Evolutionary conservation across 345 rosid species (phyloP).

Genomic region (Tarenaya hassleriana): DNA sequence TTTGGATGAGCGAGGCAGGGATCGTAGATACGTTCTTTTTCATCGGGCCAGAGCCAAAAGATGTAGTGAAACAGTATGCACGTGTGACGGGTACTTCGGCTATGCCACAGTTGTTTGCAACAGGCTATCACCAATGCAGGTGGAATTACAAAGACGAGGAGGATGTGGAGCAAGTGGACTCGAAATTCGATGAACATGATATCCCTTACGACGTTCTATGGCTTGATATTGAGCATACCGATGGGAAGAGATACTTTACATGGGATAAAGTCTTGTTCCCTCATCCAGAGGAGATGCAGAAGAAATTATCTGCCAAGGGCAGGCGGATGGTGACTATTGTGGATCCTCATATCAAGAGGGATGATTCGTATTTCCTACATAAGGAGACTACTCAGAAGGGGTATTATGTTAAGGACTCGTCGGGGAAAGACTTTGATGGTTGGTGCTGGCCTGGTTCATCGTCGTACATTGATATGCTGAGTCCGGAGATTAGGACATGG

Average conservation of each 20-base stretch:
- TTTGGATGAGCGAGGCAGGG: conserved; percentile 99
- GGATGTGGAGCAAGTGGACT: conserved; percentile 92
- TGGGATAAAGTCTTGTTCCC: conserved; percentile 86
- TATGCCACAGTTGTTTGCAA: conserved; percentile 89
- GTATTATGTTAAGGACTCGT: conserved; percentile 78
- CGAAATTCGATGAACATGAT: conserved; percentile 90
- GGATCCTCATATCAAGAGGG: conserved; percentile 98
- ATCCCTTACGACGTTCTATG: conserved; percentile 96
- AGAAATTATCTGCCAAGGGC: conserved; percentile 78
- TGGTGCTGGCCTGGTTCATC: conserved; percentile 99
- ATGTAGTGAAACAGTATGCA: conserved; percentile 77
- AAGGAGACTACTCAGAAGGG: conserved; percentile 81
- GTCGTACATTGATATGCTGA: conserved; percentile 75
- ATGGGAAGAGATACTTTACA: conserved; percentile 87
- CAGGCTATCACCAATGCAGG: conserved; percentile 93
- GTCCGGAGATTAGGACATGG: conserved; percentile 90
- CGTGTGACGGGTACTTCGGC: conserved; percentile 75
- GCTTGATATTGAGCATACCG: conserved; percentile 98
- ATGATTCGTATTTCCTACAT: conserved; percentile 66
- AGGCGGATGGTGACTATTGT: conserved; percentile 97
- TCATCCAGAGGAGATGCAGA: conserved; percentile 89
- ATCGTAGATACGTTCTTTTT: conserved; percentile 93
- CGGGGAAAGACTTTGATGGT: conserved; percentile 86
- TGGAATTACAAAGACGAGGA: conserved; percentile 99
- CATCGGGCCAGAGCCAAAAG: conserved; percentile 83